These are phyloP conservation scores for Tylopilus cervinicoccineus DNA, from an alignment of 768 basidiomycete genomes.

Conservation along the genomic window DNA sequence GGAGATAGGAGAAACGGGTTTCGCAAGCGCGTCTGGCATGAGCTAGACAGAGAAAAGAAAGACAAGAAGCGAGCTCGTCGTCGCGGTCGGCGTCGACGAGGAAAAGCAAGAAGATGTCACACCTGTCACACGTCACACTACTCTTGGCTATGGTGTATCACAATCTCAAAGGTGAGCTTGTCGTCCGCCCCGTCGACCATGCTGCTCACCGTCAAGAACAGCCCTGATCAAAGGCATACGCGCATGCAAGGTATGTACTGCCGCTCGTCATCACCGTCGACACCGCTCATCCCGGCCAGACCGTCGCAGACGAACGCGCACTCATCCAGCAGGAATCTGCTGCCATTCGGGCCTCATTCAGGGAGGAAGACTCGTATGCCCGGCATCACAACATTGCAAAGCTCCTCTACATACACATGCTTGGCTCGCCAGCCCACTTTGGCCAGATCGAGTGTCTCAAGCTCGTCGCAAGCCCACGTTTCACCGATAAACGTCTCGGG, in stretches of 20 bases:
- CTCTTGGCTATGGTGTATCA: constrained; percentile 63
- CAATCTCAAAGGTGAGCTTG: constrained; percentile 72
- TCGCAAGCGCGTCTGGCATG: constrained; percentile 24
- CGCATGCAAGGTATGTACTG: constrained; percentile 77
- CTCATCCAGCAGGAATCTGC: constrained; percentile 98
- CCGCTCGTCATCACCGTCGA: constrained; percentile 17
- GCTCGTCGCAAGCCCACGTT: constrained; percentile 91
- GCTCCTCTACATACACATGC: constrained; percentile 97
- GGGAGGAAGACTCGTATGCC: constrained; percentile 93
- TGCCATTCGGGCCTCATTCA: constrained; percentile 93
- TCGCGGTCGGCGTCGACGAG: constrained; percentile 18
- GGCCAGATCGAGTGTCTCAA: constrained; percentile 98
- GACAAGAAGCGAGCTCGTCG: constrained; percentile 13
- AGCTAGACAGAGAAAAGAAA: background rate
- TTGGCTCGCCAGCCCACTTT: constrained; percentile 97
- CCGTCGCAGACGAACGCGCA: constrained; percentile 95
- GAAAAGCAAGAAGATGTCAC: constrained; percentile 18
- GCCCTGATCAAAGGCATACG: constrained; percentile 98
- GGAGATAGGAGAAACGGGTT: constrained; percentile 61
- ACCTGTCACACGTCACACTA: constrained; percentile 26
- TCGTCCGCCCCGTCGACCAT: background rate
- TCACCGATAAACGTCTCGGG: constrained; percentile 93
- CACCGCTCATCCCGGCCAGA: constrained; percentile 46
- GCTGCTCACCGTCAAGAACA: constrained; percentile 32
- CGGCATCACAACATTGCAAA: constrained; percentile 98